Conservation (phyloP, 768 basidiomycete genomes). For the Tylopilus vinaceipallidus region DNA sequence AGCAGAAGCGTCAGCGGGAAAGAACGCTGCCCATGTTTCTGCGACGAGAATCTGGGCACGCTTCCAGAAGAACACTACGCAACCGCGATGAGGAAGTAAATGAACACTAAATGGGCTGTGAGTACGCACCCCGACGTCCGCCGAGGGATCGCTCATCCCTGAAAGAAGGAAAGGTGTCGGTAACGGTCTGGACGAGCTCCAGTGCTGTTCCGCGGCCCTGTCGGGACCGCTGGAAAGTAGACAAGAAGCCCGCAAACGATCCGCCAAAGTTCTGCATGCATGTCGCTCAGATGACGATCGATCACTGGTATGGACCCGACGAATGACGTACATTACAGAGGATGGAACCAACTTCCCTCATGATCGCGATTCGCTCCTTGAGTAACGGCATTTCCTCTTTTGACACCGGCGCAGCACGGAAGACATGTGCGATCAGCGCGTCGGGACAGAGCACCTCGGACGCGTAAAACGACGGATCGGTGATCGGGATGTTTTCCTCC, state of each 20-base stretch:
- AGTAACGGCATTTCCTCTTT: conserved; percentile 70
- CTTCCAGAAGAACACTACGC: conserved; percentile 80
- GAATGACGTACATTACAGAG: conserved; percentile 57
- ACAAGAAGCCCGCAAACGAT: conserved; percentile 65
- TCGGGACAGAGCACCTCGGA: conserved; percentile 71
- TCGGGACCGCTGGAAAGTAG: conserved; percentile 54
- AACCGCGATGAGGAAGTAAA: not conserved
- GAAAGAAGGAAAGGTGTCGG: conserved; percentile 71
- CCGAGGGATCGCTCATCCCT: conserved; percentile 63
- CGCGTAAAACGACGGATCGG: conserved; percentile 75
- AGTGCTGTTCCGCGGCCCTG: conserved; percentile 62
- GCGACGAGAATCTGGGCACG: conserved; percentile 89
- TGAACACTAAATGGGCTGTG: not conserved
- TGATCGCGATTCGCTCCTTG: conserved; percentile 65
- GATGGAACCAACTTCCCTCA: conserved; percentile 75
- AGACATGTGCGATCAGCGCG: conserved; percentile 62
- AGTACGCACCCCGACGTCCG: conserved; percentile 53
- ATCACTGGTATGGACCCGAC: conserved; percentile 5
- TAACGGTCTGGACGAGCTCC: conserved; percentile 69
- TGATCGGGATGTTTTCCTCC: conserved; percentile 74
- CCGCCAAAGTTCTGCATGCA: conserved; percentile 58
- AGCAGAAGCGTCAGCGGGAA: conserved; percentile 46
- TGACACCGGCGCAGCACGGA: conserved; percentile 56
- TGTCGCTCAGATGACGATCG: conserved; percentile 7
- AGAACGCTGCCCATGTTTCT: conserved; percentile 91